Conservation (phyloP, 2,329 filamentous ascomycete species). For the Colletotrichum agaves region DNA sequence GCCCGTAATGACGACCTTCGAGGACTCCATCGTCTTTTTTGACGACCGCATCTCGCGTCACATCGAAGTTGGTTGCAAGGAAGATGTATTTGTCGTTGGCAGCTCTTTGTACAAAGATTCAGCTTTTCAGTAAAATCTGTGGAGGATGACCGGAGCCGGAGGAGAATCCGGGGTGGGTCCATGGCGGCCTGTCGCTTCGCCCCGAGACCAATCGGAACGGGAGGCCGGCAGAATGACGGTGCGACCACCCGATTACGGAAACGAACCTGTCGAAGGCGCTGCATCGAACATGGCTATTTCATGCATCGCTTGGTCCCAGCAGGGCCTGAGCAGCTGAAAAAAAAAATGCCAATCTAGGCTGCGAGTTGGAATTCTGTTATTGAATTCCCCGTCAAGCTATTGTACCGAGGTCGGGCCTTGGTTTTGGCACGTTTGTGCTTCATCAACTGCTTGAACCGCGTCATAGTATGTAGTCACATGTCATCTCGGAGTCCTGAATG, state of each 20-base stretch:
- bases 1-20: too few relatives aligned
- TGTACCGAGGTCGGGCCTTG: too few relatives aligned
- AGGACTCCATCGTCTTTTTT: too few relatives aligned
- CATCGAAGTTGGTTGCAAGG: too few relatives aligned
- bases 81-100: too few relatives aligned
- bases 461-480: constrained; percentile 8
- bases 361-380: background rate
- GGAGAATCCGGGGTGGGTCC: background rate
- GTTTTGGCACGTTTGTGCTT: background rate
- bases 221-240: background rate
- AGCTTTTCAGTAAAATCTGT: too few relatives aligned
- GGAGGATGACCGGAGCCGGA: background rate
- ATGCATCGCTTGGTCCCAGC: background rate
- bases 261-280: background rate
- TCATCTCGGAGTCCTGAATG: background rate
- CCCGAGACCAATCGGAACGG: background rate
- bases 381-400: background rate
- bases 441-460: background rate
- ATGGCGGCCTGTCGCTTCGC: background rate
- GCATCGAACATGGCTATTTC: background rate
- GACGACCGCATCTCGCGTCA: too few relatives aligned
- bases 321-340: background rate
- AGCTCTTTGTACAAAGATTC: too few relatives aligned
- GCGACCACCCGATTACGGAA: background rate
- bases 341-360: background rate